Evolutionary conservation across 2,329 filamentous ascomycete species (phyloP).

Genomic region (Sphaerulina vaccinii): DNA sequence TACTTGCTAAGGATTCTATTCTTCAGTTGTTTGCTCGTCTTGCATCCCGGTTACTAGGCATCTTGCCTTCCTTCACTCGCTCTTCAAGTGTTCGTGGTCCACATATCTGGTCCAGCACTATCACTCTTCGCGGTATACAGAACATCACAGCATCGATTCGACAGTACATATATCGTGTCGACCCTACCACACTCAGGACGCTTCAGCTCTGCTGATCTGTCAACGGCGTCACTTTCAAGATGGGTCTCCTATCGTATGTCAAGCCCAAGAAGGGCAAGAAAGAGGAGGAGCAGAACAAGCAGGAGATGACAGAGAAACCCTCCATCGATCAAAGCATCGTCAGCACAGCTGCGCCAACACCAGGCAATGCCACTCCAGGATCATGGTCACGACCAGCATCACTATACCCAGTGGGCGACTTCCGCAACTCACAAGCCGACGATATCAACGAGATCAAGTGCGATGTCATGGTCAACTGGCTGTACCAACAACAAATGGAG

Average conservation of each 20-base stretch:
- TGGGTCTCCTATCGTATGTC: slow-evolving; percentile 30
- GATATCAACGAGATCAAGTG: slow-evolving; percentile 55
- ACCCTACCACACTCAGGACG: neutral
- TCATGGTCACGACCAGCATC: slow-evolving; percentile 38
- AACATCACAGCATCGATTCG: neutral
- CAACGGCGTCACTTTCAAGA: slow-evolving; percentile 11
- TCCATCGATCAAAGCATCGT: slow-evolving; percentile 4
- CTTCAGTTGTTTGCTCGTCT: slow-evolving; percentile 8
- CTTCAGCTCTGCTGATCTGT: slow-evolving; percentile 1
- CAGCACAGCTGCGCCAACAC: slow-evolving; percentile 19
- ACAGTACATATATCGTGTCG: neutral
- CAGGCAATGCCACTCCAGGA: slow-evolving; percentile 30
- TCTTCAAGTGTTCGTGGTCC: neutral
- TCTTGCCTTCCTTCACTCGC: slow-evolving; percentile 24
- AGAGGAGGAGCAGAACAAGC: slow-evolving; percentile 16
- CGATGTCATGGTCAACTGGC: slow-evolving; percentile 64
- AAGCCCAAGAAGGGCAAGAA: slow-evolving; percentile 25
- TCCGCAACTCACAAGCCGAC: slow-evolving; percentile 43
- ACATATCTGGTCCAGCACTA: neutral
- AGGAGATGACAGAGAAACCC: slow-evolving; percentile 23
- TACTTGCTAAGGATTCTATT: neutral
- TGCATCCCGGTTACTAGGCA: slow-evolving; percentile 15
- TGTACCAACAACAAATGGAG: slow-evolving; percentile 62
- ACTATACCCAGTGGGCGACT: slow-evolving; percentile 37
- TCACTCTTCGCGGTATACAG: neutral